Evolutionary conservation across 176 grass and related monocot genomes (phyloP), one percentile per base, ranked within the genome.

Genomic region (Panicum miliaceum): DNA sequence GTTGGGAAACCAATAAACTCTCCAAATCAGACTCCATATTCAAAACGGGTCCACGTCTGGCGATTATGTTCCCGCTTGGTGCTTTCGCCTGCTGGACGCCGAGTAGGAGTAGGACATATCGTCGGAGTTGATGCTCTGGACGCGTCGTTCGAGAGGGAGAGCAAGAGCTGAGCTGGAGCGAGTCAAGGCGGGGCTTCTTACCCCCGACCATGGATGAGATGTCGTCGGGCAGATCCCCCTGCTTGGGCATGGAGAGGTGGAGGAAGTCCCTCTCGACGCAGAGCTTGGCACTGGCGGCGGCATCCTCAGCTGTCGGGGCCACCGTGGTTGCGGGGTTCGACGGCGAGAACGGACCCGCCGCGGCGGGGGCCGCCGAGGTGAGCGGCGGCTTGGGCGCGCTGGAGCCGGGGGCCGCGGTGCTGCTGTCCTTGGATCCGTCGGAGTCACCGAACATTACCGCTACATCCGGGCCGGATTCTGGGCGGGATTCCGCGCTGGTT

Each of bases 71-170:
- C n/a, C n/a, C n/a, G n/a, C n/a, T n/a, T n/a, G n/a, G n/a, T n/a
- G n/a, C n/a, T n/a, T n/a, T n/a, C n/a, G n/a, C n/a, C n/a, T n/a
- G n/a, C n/a, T n/a, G n/a, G n/a, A 96, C 32, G 91, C 82, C 11
- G 97, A 99, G 93, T 91, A 96, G 53, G 96, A 96, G 75, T 94
- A 96, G 14, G 97, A 99, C 84, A 96, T 87, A 83, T 96, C 93
- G 83, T 96, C 97, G 18, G 96, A 99, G 81, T 99, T 96, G 43
- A 93, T 87, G 83, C 91, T 89, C 11, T 8, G 9, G 85, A 64
- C 26, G 45, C 91, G 75, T 78, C 85, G 62, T 82, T 89, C 73
- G 88, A 79, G 32, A 99, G 96, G 11, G 96, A 99, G 67, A 99
- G 85, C 59, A 90, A 95, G n/a, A n/a, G n/a, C n/a, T n/a, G 59